Conservation (phyloP, 331 rosid genomes). For the Pyrus hybrid region DNA sequence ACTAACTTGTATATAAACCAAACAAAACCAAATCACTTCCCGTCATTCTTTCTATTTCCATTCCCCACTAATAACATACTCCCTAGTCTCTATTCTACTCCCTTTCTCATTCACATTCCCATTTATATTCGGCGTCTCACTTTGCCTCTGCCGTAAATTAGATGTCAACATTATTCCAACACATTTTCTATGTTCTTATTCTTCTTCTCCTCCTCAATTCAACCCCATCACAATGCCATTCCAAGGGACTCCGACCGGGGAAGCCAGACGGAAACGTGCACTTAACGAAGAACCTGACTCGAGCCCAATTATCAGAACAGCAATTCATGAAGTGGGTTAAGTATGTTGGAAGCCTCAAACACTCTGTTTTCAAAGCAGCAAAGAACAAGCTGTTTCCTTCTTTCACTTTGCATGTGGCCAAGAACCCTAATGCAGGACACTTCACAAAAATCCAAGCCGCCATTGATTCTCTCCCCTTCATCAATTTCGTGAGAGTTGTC, state of each 20-base stretch:
- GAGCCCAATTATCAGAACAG: conserved; percentile 50
- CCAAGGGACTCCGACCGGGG: conserved; percentile 48
- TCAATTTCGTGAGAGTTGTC: conserved; percentile 81
- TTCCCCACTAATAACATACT: conserved; percentile 5
- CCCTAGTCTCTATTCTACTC: background rate
- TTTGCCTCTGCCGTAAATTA: background rate
- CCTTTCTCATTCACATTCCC: conserved; percentile 12
- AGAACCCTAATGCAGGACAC: conserved; percentile 51
- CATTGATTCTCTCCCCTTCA: conserved; percentile 75
- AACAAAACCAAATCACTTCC: background rate
- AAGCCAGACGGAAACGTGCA: conserved; percentile 18
- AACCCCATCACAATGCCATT: conserved; percentile 39
- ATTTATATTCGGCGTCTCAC: background rate
- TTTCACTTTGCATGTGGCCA: conserved; percentile 62
- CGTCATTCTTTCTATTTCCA: background rate
- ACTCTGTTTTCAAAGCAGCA: conserved; percentile 62
- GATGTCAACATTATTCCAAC: conserved; percentile 41
- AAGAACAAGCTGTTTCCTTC: conserved; percentile 84
- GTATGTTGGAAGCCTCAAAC: conserved; percentile 73
- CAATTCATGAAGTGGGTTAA: conserved; percentile 88
- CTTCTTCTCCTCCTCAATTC: conserved; percentile 46
- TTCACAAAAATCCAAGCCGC: conserved; percentile 81
- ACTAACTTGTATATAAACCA: conserved; percentile 29
- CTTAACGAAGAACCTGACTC: conserved; percentile 29
- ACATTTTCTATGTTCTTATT: conserved; percentile 25